Base-by-base conservation (phyloP, 1,284 basidiomycete genomes). In the Trametes sp. region DNA sequence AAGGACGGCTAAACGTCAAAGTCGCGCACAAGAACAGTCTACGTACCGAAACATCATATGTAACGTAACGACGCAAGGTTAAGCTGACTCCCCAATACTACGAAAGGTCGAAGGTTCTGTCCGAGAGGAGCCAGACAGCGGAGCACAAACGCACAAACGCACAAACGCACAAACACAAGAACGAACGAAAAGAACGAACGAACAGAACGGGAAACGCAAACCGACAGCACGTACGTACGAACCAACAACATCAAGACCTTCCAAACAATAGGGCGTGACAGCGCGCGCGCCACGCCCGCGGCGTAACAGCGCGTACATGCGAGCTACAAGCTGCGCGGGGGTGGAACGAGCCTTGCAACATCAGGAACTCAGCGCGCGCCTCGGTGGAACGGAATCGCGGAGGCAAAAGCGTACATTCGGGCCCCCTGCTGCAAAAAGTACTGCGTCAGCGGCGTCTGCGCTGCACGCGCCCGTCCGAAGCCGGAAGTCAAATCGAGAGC, bases 351-450 rank as follows among this genome's bases (percentile, higher is more conserved):
- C 66, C 66, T 68, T 68, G 62, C 58, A 58, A 61, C 57, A 55
- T 61, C 62, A 65, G 44, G 62, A 63, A 57, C 66, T 68, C 64
- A 68, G 63, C 54, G 66, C 48, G 62, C 57, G 54, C 66, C 66
- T 59, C 63, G 61, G 59, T 57, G 62, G 62, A 63, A 65, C 61
- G 67, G 71, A 61, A 69, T 49, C 61, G 65, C 62, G 73, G 77
- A 74, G 65, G 74, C 75, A 73, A 85, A 83, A 64, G 84, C 81
- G 74, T 86, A 86, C 82, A 94, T 88, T 74, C 88, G 84, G 58
- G 90, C 89, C 57, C 91, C 92, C 77, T 94, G 92, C 62, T 89
- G 84, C 66, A 91, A 76, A 70, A 94, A 92, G 66, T 85, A 86
- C 75, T 89, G 87, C 57, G 86, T 86, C 66, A 89, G 74, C 28